Base-by-base conservation (phyloP, 768 basidiomycete species). In the Mrakia frigida region DNA sequence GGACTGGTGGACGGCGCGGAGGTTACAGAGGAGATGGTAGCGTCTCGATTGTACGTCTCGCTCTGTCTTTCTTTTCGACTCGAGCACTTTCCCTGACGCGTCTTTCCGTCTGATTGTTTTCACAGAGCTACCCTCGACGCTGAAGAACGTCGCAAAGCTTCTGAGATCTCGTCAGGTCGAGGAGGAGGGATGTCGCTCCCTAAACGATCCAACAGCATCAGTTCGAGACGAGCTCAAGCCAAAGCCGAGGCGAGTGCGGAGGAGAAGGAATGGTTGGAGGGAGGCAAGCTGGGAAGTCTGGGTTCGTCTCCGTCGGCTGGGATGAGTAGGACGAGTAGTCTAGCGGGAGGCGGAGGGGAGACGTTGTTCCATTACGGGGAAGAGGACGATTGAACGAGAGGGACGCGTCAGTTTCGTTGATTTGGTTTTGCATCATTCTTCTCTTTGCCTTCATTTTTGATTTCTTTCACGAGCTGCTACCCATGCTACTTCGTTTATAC, bases 11-110 rank as follows among this genome's bases (percentile, higher is more conserved):
- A n/a, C 10, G 63, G 35, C 1, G 52, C 46, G 7, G 21, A 68
- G 50, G 33, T 75, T 14, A 75, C 74, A 53, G 74, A 75, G 65
- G 74, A 75, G 18, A 37, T 75, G 33, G 74, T 75, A 11, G 67
- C 74, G 0, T 72, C 53, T 14, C 21, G 59, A 18, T n/a, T 53
- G 56, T 56, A n/a, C 56, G 56, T 56, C 3, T 25, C 5, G 16
- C 23, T 14, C 23, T 28, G 25, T 28, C 56, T 9, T 7, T 28
- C 9, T 28, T 25, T 56, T 56, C 25, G 1, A 5, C 56, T 56
- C 2, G 43, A 16, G 3, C 14, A 7, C 14, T 6, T 53, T 21
- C 7, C 7, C 52, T 53, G 43, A 43, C 52, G 23, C 52, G 21
- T 25, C 52, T 53, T 53, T 23, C 52, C 23, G 7, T 23, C 52